Base-by-base conservation (phyloP, 2,329 filamentous ascomycete species). In the Endoconidiophora polonica region DNA sequence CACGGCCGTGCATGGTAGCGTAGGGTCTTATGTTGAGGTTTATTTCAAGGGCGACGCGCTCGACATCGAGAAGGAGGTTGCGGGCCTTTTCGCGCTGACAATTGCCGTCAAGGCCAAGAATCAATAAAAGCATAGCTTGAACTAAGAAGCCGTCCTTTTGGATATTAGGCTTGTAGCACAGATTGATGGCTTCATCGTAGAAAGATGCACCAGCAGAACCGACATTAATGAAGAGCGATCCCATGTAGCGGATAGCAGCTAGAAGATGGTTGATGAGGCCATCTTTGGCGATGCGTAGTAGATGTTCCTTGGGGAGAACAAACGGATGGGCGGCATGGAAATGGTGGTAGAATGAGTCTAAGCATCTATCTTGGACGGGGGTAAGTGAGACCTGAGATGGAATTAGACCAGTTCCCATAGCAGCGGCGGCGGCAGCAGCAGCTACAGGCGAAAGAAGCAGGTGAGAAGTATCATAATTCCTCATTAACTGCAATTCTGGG, bases 81-180 rank as follows among this genome's bases (percentile, higher is more conserved):
- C 77, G 71, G 0, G 85, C 81, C 59, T 77, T 77, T 23, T 77
- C 73, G 41, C 83, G 78, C 56, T 87, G 74, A 58, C 81, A 82
- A 55, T 75, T 78, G 4, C 85, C 84, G 60, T 94, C 85, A 5
- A 94, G 69, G 0, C 79, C 80, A 55, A 94, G 79, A 20, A 86
- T 73, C 49, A 86, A 74, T 3, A 94, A 68, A 42, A 94, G 65
- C 60, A 91, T 71, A 2, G 85, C 79, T 65, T 94, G 88, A 0
- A 93, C 77, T 3, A 80, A 66, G 59, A 77, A 85, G 0, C 73
- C 76, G 54, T 79, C 73, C 50, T 69, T 68, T 3, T 66, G 61
- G 1, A 66, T 66, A 3, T 64, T 62, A 0, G 68, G 65, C 37
- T 69, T 64, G 55, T 76, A 70, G 2, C 71, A 62, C 1, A 73